Base-by-base conservation (phyloP, 495 filamentous ascomycete species). In the Coniosporium apollinis region DNA sequence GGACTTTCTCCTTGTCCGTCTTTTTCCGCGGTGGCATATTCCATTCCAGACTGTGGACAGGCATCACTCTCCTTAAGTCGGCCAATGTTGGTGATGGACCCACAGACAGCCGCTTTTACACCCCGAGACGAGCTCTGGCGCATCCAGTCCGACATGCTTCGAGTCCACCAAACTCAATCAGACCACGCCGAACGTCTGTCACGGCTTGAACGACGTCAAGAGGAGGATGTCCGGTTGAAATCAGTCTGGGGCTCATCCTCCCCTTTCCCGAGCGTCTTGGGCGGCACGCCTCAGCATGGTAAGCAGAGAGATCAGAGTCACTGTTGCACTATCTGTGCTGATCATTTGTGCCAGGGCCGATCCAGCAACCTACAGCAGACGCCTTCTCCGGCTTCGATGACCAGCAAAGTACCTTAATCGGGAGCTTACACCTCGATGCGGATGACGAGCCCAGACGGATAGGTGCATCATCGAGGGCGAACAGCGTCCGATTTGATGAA, bases 401-500 rank as follows among this genome's bases (percentile, higher is more conserved):
- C 33, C 76, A 80, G 36, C 65, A 71, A 34, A 72, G 74, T 41
- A 74, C 66, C 37, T 62, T 87, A 42, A 59, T 84, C 11, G 73
- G 72, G 28, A 73, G 75, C 19, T 66, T 93, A 35, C 82, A 82
- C 11, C 61, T 96, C 5, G 83, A 92, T 36, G 64, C 76, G 4
- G 87, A 94, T 39, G 83, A 96, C 28, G 86, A 94, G 51, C 91
- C 87, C 3, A 68, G 91, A 38, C 71, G 91, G 37, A 41, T 55
- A 19, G 89, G 89, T 4, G 76, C 84, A 20, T 49, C 51, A 11
- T 97, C 91, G 19, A 69, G 89, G 43, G 89, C 89, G 15, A 96
- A 96, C 49, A 96, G 91, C 55, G 89, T 97, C 42, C 80, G 89
- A n/a, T 97, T 97, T 48, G 89, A 97, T 50, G 86, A 94, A 52